These are phyloP conservation scores for Santalum album DNA, from an alignment of 164 flowering plant genomes.

Conservation along the genomic window DNA sequence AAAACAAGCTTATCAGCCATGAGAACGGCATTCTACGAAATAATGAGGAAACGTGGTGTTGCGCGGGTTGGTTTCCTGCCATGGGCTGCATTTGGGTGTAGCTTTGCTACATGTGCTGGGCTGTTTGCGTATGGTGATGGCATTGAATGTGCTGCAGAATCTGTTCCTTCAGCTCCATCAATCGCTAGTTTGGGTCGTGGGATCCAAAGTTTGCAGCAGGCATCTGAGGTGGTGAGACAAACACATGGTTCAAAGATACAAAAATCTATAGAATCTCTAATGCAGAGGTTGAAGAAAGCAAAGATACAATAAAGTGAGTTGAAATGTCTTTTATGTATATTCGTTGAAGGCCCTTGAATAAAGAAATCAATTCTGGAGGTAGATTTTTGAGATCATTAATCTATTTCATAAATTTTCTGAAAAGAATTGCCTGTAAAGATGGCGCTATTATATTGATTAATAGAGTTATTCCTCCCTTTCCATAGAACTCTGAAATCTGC, in stretches of 20 bases:
- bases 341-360: too few species aligned
- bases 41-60: slow-evolving; percentile 67
- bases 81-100: slow-evolving; percentile 82
- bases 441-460: too few species aligned
- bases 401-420: too few species aligned
- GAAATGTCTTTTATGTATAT: too few species aligned
- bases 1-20: slow-evolving; percentile 77
- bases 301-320: not conserved
- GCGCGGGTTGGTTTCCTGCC: slow-evolving; percentile 49
- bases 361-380: too few species aligned
- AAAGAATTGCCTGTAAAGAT: too few species aligned
- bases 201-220: slow-evolving; percentile 53
- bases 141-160: slow-evolving; percentile 81
- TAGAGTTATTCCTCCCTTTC: too few species aligned
- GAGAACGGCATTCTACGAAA: slow-evolving; percentile 84
- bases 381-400: too few species aligned
- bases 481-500: too few species aligned
- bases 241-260: slow-evolving; percentile 42
- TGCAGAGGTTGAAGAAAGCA: slow-evolving; percentile 24
- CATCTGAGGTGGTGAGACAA: slow-evolving; percentile 42
- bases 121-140: slow-evolving; percentile 77
- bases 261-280: slow-evolving; percentile 53
- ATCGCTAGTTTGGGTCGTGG: slow-evolving; percentile 90
- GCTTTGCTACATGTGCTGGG: slow-evolving; percentile 67
- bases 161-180: slow-evolving; percentile 66